These are phyloP conservation scores for Candida pseudoviswanathii DNA, from an alignment of 1,139 yeast genomes.

Conservation along the genomic window DNA sequence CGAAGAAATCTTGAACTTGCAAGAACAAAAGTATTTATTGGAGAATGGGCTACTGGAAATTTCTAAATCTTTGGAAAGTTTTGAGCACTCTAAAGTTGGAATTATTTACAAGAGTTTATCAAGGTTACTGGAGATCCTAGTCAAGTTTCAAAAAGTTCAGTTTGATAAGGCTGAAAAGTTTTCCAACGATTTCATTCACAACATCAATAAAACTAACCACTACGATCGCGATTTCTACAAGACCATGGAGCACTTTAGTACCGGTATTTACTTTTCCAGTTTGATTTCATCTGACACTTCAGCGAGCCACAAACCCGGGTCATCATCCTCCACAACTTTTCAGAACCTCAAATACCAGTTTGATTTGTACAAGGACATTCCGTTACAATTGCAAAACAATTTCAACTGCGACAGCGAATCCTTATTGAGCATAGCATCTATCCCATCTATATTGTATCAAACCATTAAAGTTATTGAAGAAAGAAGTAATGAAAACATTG, in stretches of 20 bases:
- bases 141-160: constrained; percentile 30
- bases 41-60: constrained; percentile 30
- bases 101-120: constrained; percentile 38
- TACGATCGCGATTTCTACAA: constrained; percentile 30
- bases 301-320: constrained; percentile 15
- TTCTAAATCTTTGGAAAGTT: constrained; percentile 32
- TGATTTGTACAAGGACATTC: constrained; percentile 45
- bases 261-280: constrained; percentile 48
- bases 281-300: constrained; percentile 28
- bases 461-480: constrained; percentile 25
- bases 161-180: constrained; percentile 31
- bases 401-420: constrained; percentile 8
- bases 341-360: constrained; percentile 44
- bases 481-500: constrained; percentile 15
- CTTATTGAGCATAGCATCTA: constrained; percentile 31
- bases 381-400: constrained; percentile 32
- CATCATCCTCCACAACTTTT: constrained; percentile 23
- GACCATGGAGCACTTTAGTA: constrained; percentile 28
- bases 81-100: constrained; percentile 40
- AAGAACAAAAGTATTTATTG: constrained; percentile 32
- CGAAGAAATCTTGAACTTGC: constrained; percentile 35
- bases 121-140: constrained; percentile 37
- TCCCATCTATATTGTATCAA: constrained; percentile 37
- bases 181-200: constrained; percentile 27
- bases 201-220: constrained; percentile 30